Evolutionary conservation across 2,329 filamentous ascomycete genomes (phyloP), one percentile per base, ranked within the genome.

Genomic region (Aureobasidium sp.): DNA sequence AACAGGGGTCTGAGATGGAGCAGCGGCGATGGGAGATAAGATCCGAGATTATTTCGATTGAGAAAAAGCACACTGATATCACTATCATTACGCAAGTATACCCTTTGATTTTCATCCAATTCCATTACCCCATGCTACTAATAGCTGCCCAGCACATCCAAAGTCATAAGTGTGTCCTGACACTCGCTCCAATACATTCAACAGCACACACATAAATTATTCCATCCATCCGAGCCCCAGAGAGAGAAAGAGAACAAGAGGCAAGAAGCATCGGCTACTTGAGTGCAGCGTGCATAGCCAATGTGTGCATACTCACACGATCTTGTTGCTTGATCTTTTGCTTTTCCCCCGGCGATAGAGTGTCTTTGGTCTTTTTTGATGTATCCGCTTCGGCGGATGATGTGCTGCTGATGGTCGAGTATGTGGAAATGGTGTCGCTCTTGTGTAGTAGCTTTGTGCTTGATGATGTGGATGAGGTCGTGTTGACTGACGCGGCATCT

Each of bases 381-480:
- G 9, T 24, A 2, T 11, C 19, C 5, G 39, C 11, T 5, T 33
- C 45, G 17, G 44, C 6, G 9, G 27, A 29, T 1, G 56, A 48
- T 22, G 44, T 40, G 15, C 5, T 50, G 44, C 17, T 40, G 35
- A 40, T 54, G 22, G 35, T 29, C 7, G 57, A 60, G 35, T 33
- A 60, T 24, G 42, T 33, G 6, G 42, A 37, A 22, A 31, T 7
- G 12, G 35, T 11, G 5, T 24, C 44, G 37, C 9, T 17, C 11
- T 60, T 50, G 5, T 49, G 44, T 17, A 60, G 27, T 2, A 60
- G 57, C 4, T 44, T 60, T 4, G 57, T 39, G 0, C 49, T 15
- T 5, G 57, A 60, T 17, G 57, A 52, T 17, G 45, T 52, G 24
- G 57, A 60, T 22, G 47, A 44, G 8, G 57, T 60, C n/a, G 57